Conservation (phyloP, 1,284 basidiomycete genomes). For the Malassezia vespertilionis region DNA sequence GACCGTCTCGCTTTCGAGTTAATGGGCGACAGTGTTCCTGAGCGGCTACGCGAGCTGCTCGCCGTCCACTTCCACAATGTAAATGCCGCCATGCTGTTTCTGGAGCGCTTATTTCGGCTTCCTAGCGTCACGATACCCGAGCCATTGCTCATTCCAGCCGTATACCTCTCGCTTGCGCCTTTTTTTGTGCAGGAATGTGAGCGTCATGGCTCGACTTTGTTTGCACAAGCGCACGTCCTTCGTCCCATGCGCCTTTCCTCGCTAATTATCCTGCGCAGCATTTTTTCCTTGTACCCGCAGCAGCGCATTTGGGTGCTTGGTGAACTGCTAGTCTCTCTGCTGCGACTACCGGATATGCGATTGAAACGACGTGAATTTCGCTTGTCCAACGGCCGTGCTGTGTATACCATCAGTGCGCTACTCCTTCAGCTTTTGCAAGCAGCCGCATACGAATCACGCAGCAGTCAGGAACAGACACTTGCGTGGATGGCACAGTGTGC, state of each 20-base stretch:
- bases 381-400: conserved; percentile 55
- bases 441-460: conserved; percentile 48
- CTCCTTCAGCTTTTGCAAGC: conserved; percentile 92
- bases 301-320: conserved; percentile 93
- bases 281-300: conserved; percentile 76
- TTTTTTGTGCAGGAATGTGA: conserved; percentile 68
- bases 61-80: conserved; percentile 27
- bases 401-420: conserved; percentile 81
- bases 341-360: conserved; percentile 76
- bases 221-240: background rate
- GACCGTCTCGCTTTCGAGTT: too few relatives aligned
- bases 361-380: conserved; percentile 65
- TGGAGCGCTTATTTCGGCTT: conserved; percentile 47
- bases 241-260: conserved; percentile 63
- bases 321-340: conserved; percentile 77
- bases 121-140: conserved; percentile 49
- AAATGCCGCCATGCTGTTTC: conserved; percentile 39
- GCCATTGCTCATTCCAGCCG: conserved; percentile 63
- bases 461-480: conserved; percentile 14
- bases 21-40: background rate
- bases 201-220: background rate
- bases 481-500: conserved; percentile 17
- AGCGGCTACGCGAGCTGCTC: conserved; percentile 4
- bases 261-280: conserved; percentile 63
- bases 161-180: conserved; percentile 81